Evolutionary conservation across 2,329 filamentous ascomycete genomes (phyloP).

Genomic region (Diplodia intermedia): DNA sequence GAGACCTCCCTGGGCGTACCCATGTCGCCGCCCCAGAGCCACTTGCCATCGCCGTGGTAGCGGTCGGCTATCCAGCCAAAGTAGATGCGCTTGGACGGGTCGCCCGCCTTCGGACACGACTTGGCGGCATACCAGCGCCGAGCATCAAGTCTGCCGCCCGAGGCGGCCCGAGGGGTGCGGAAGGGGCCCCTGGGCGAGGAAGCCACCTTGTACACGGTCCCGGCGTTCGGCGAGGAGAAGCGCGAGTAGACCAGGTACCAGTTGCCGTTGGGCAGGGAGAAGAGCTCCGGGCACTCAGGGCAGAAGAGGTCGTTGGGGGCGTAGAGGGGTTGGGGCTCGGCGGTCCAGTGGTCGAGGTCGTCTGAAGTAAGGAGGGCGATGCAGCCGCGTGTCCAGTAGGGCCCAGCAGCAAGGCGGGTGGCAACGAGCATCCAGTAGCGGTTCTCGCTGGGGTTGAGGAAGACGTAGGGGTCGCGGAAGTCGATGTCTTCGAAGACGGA

Average conservation of each 20-base stretch:
- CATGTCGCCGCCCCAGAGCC: constrained; percentile 50
- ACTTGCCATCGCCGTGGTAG: constrained; percentile 45
- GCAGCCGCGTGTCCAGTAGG: constrained; percentile 48
- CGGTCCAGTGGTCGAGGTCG: constrained; percentile 44
- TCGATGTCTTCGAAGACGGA: constrained; percentile 46
- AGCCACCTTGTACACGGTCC: constrained; percentile 48
- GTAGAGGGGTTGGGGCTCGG: constrained; percentile 44
- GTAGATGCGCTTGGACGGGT: constrained; percentile 42
- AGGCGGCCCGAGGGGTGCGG: constrained; percentile 41
- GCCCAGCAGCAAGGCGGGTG: constrained; percentile 44
- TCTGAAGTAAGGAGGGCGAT: constrained; percentile 48
- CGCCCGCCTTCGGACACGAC: constrained; percentile 39
- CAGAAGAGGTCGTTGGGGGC: constrained; percentile 48
- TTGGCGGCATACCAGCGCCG: constrained; percentile 50
- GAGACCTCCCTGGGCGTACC: constrained; percentile 44
- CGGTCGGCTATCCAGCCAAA: constrained; percentile 50
- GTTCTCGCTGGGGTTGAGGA: constrained; percentile 42
- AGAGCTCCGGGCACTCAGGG: constrained; percentile 50
- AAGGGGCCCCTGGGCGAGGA: constrained; percentile 48
- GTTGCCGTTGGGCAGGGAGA: constrained; percentile 45
- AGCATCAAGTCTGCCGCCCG: constrained; percentile 46
- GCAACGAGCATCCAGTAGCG: constrained; percentile 51
- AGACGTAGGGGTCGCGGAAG: constrained; percentile 49
- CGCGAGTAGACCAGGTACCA: constrained; percentile 43
- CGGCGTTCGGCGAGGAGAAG: constrained; percentile 46